Percentiles rank a stretch among this genome's conserved stretches.
These are phyloP conservation scores for Reutealis trisperma DNA, from an alignment of 345 rosid genomes.

Conservation along the genomic window DNA sequence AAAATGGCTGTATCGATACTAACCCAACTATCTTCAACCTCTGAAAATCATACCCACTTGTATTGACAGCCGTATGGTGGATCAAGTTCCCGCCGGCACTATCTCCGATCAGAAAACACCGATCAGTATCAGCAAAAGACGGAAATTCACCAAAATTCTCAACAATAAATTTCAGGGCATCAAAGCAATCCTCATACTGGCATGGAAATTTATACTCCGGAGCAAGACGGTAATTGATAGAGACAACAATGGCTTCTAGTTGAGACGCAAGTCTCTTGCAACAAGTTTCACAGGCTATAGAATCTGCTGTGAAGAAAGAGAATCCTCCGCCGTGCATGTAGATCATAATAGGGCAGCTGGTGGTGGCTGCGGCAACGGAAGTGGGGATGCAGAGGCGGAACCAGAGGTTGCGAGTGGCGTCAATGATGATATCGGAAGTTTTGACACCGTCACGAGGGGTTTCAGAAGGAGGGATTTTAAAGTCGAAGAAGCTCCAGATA, in stretches of 20 bases:
- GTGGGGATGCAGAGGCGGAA: constrained; percentile 32
- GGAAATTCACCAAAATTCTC: neutral
- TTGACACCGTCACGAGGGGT: constrained; percentile 25
- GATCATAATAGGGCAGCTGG: neutral
- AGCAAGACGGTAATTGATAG: neutral
- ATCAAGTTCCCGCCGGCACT: neutral
- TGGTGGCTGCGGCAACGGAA: neutral
- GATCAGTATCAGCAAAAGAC: neutral
- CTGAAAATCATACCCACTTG: neutral
- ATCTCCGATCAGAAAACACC: neutral
- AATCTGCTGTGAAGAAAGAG: neutral
- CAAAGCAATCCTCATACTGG: neutral
- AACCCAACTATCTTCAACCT: neutral
- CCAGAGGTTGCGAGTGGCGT: constrained; percentile 24
- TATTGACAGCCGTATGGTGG: neutral
- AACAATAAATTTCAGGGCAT: neutral
- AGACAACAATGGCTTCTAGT: neutral
- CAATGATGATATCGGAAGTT: constrained; percentile 29
- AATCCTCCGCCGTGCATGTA: constrained; percentile 3
- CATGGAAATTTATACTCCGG: neutral
- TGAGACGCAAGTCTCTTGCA: neutral
- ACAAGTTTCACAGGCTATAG: neutral
- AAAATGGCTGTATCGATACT: neutral
- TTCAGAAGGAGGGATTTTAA: constrained; percentile 23
- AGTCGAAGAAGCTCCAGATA: constrained; percentile 25